phyloP scores from a whole-genome alignment of 257 asterid species.

The Lycium barbarum region DNA sequence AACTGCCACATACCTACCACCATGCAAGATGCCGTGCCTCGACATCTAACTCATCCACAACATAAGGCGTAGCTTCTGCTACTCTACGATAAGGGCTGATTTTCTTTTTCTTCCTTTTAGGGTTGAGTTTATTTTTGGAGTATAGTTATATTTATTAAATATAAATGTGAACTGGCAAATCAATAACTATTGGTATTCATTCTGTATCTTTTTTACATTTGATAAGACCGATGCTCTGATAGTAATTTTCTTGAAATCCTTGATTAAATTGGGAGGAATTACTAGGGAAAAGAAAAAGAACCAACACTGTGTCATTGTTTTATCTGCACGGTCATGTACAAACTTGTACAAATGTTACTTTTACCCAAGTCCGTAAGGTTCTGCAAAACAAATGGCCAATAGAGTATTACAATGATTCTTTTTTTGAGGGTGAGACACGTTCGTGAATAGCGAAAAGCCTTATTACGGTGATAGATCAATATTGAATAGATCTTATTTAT shows the following conservation, averaged over 20 bases:
- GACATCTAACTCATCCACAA: not conserved
- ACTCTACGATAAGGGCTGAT: not conserved
- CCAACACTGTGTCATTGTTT: not conserved
- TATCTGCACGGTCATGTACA: slow-evolving; percentile 15
- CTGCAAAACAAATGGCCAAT: not conserved
- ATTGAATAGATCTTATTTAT: not conserved
- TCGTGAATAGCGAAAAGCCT: not conserved
- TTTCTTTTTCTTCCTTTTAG: not conserved
- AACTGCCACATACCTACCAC: not conserved
- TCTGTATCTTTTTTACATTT: not conserved
- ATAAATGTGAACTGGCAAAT: not conserved
- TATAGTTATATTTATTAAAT: not conserved
- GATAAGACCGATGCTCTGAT: not conserved
- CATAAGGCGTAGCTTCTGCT: not conserved
- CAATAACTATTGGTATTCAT: not conserved
- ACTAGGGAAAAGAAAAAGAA: slow-evolving; percentile 1
- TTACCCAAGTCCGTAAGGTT: not conserved
- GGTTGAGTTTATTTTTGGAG: not conserved
- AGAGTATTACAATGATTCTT: not conserved
- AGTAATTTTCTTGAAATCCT: not conserved
- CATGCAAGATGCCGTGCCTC: slow-evolving; percentile 1
- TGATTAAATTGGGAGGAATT: not conserved
- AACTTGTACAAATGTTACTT: not conserved
- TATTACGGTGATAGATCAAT: not conserved
- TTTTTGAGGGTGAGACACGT: not conserved